Percentiles rank a stretch among this genome's conserved stretches.
These are phyloP conservation scores for Phlebopus sp. DNA, from an alignment of 1,284 basidiomycete species.

Conservation along the genomic window DNA sequence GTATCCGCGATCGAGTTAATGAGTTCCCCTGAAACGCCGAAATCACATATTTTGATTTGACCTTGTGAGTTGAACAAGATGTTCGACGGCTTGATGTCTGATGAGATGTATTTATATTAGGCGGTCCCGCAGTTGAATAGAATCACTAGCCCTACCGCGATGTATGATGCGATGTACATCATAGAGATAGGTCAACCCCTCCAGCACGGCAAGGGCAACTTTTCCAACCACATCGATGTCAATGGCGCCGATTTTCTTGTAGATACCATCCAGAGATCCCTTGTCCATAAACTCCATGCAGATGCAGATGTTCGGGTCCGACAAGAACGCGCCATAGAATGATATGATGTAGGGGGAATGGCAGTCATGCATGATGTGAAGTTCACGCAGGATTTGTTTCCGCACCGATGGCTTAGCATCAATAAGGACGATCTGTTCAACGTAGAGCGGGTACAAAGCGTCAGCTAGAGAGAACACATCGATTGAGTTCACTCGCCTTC, in stretches of 20 bases:
- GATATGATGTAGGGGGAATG: slow-evolving; percentile 91
- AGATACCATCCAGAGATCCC: slow-evolving; percentile 88
- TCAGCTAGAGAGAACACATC: background rate
- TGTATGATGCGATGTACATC: slow-evolving; percentile 99
- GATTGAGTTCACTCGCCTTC: slow-evolving; percentile 60
- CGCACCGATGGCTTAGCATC: slow-evolving; percentile 97
- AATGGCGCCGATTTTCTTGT: slow-evolving; percentile 90
- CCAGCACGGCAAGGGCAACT: slow-evolving; percentile 90
- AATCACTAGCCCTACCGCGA: slow-evolving; percentile 63
- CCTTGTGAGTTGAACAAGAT: slow-evolving; percentile 93
- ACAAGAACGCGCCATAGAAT: slow-evolving; percentile 94
- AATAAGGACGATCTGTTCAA: slow-evolving; percentile 88
- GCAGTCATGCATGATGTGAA: slow-evolving; percentile 99
- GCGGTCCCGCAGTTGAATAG: background rate
- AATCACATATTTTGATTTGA: slow-evolving; percentile 98
- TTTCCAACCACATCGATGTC: slow-evolving; percentile 87
- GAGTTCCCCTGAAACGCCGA: slow-evolving; percentile 97
- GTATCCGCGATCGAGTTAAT: slow-evolving; percentile 99
- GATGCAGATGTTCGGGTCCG: slow-evolving; percentile 97
- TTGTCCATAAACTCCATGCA: slow-evolving; percentile 99
- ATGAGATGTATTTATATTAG: slow-evolving; percentile 8
- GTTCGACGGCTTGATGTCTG: slow-evolving; percentile 99
- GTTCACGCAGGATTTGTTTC: slow-evolving; percentile 95
- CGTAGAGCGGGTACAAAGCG: background rate
- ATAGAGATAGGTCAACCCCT: slow-evolving; percentile 96